Evolutionary conservation across 768 basidiomycete species (phyloP).

Genomic region (Erythrobasidium yunnanense): DNA sequence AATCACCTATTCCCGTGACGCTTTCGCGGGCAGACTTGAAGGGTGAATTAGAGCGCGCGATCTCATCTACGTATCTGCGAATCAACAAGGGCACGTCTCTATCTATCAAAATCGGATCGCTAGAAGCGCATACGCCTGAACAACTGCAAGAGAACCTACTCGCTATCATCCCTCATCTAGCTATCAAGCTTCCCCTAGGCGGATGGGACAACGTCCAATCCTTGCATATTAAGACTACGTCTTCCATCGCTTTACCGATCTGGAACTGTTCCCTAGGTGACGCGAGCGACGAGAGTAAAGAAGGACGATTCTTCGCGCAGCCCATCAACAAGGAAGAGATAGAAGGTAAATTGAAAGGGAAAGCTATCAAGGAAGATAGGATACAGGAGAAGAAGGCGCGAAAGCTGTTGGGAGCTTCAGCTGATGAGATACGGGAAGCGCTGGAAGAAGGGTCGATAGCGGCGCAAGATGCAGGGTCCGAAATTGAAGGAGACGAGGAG

Average conservation of each 20-base stretch:
- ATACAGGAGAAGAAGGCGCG: too few species aligned
- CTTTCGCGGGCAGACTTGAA: constrained; percentile 81
- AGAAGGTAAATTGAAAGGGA: not conserved
- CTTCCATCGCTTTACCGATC: constrained; percentile 73
- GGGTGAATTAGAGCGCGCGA: constrained; percentile 77
- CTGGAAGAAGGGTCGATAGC: too few species aligned
- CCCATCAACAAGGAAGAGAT: constrained; percentile 3
- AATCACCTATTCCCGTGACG: constrained; percentile 92
- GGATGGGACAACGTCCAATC: constrained; percentile 86
- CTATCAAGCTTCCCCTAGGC: constrained; percentile 56
- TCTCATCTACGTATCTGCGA: constrained; percentile 90
- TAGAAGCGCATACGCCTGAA: constrained; percentile 56
- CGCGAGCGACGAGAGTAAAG: not conserved
- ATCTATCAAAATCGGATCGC: constrained; percentile 73
- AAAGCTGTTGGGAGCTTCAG: too few species aligned
- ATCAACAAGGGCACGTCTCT: constrained; percentile 86
- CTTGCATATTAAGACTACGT: constrained; percentile 78
- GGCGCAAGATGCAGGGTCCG: not conserved
- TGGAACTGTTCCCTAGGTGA: constrained; percentile 40
- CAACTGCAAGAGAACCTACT: constrained; percentile 71
- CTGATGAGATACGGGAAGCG: too few species aligned
- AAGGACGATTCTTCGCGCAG: constrained; percentile 5
- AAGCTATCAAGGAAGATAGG: too few species aligned
- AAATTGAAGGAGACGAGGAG: not conserved
- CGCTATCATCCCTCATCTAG: constrained; percentile 63